Base-by-base conservation (phyloP, 116 monocot genomes). In the Cymodocea nodosa region DNA sequence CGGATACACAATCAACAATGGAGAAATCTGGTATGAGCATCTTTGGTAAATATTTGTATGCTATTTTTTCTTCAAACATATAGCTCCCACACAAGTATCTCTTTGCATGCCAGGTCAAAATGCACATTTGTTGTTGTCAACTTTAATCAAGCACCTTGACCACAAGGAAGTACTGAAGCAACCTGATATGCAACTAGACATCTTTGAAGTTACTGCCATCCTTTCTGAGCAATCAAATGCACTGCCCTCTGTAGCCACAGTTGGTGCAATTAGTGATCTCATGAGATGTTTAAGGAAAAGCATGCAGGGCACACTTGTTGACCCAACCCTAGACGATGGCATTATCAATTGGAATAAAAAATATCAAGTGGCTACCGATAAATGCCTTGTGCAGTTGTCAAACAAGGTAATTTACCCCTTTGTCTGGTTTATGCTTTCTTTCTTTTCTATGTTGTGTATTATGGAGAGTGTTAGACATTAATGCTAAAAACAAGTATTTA, bases 121-220 rank as follows among this genome's bases (percentile, higher is more conserved):
- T 59, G 51, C 82, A 3, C 87, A 89, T 77, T 50, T 90, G 14
- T 56, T 94, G 56, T 65, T 90, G 50, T 94, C 87, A 23, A 85
- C 84, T 52, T 70, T 94, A 60, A 74, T 89, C 50, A 94, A 94
- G 79, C 94, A 94, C 80, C 82, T 94, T 19, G 94, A 94, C 10
- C 90, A 94, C 69, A 90, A 83, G 79, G 64, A 76, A 40, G 81
- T 94, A 23, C 23, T 72, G 40, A 94, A 90, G 73, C 84, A 87
- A 51, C 81, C 79, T 68, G 79, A 81, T 6, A 83, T 87, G 73
- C 89, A 87, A 75, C 66, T 89, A 52, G 70, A 81, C 69, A 87
- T 94, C 62, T 73, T 86, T 64, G 87, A 87, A 64, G 81, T 94
- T 30, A 77, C 85, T 0, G 77, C 83, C 15, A 52, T 34, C 50